Conservation (phyloP, 1,139 yeast species). For the Suhomyces wounanorum region DNA sequence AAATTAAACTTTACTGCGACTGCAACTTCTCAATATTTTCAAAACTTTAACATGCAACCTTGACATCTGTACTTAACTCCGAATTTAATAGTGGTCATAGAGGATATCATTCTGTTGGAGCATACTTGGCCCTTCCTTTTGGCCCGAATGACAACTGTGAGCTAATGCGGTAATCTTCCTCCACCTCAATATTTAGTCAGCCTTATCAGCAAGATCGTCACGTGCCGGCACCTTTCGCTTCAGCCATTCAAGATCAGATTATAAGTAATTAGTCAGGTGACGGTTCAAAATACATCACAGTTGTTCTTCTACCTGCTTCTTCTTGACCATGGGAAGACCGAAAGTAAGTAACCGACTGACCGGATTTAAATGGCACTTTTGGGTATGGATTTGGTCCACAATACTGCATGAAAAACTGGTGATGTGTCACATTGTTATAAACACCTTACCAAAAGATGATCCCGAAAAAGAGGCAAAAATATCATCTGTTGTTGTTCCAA, state of each 20-base stretch:
- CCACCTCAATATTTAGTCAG: background rate
- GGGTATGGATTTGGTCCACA: background rate
- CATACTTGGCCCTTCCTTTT: background rate
- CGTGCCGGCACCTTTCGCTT: background rate
- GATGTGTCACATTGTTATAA: no score
- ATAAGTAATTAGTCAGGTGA: slow-evolving; percentile 6
- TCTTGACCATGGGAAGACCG: slow-evolving; percentile 53
- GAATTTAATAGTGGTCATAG: background rate
- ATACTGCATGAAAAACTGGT: no score
- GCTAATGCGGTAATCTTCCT: background rate
- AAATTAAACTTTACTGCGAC: background rate
- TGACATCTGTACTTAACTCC: background rate
- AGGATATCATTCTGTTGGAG: no score
- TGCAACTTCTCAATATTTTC: background rate
- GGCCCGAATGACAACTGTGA: background rate
- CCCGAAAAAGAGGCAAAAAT: no score
- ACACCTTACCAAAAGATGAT: no score
- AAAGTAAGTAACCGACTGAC: slow-evolving; percentile 43
- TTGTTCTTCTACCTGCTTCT: background rate
- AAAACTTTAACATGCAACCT: background rate
- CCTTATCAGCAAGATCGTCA: slow-evolving; percentile 1
- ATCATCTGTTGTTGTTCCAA: no score
- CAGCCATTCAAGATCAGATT: slow-evolving; percentile 6
- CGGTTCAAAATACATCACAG: background rate
- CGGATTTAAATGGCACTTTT: background rate